Percentiles rank a stretch among this genome's conserved stretches.
phyloP scores from a whole-genome alignment of 192 early-diverging fungal species.

The Coemansia sp. region DNA sequence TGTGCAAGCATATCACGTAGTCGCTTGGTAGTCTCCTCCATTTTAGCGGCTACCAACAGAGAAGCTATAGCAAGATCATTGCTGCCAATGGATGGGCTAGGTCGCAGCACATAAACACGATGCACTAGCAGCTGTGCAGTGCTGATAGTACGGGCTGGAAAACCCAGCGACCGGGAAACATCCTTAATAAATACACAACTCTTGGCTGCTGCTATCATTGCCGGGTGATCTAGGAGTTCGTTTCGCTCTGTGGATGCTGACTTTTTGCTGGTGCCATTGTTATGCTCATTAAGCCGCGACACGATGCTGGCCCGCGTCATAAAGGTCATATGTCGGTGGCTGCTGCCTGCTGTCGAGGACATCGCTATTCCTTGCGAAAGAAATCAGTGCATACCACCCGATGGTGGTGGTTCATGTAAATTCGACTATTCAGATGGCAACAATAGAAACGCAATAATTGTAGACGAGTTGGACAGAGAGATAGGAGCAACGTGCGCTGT shows the following conservation, averaged over 20 bases:
- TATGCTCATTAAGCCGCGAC: conserved; percentile 21
- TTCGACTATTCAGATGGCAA: too few species aligned
- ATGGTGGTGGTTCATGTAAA: too few species aligned
- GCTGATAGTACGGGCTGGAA: conserved; percentile 43
- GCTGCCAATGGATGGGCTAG: conserved; percentile 12
- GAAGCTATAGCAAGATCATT: conserved; percentile 61
- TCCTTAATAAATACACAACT: conserved; percentile 47
- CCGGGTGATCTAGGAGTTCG: conserved; percentile 36
- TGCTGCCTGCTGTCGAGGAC: conserved; percentile 7
- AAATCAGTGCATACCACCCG: too few species aligned
- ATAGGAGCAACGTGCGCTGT: too few species aligned
- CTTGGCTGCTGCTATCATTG: conserved; percentile 31
- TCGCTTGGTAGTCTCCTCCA: conserved; percentile 86
- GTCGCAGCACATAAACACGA: conserved; percentile 38
- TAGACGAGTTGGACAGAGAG: too few species aligned
- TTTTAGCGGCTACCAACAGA: conserved; percentile 79
- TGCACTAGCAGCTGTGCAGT: conserved; percentile 49
- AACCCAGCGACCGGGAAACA: conserved; percentile 29
- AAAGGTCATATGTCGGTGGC: conserved; percentile 23
- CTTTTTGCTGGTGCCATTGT: neutral
- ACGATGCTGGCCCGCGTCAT: conserved; percentile 36
- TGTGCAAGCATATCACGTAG: conserved; percentile 75
- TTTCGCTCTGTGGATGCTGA: conserved; percentile 14
- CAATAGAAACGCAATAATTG: too few species aligned
- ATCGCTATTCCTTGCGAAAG: neutral